These are phyloP conservation scores for Colletotrichum eleusines DNA, from an alignment of 2,329 filamentous ascomycete species.

Conservation along the genomic window DNA sequence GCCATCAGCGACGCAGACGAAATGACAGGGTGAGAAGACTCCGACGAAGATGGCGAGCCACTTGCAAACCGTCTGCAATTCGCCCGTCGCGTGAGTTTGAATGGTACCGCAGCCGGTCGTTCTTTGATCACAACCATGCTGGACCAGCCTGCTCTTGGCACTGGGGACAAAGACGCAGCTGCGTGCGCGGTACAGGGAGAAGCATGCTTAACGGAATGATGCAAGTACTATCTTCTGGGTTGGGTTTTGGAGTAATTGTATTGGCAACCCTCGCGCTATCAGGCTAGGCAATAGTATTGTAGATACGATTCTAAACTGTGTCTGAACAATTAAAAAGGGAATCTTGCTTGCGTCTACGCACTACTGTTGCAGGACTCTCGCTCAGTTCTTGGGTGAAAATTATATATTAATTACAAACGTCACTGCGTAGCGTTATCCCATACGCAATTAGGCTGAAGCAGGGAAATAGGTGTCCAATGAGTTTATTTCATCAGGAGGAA, in stretches of 20 bases:
- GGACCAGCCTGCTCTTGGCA: background rate
- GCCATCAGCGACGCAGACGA: background rate
- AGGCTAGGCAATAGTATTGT: background rate
- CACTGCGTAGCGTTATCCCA: background rate
- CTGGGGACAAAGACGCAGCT: background rate
- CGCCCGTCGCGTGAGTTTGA: too few species aligned
- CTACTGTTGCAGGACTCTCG: background rate
- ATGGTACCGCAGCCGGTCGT: too few species aligned
- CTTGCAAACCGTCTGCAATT: background rate
- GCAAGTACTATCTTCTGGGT: background rate
- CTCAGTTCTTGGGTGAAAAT: background rate
- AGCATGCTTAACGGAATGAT: background rate
- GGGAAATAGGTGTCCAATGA: too few species aligned
- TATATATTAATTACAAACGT: background rate
- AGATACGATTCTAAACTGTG: background rate
- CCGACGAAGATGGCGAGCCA: background rate
- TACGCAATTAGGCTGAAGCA: too few species aligned
- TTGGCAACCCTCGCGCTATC: background rate
- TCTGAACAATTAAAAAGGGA: background rate
- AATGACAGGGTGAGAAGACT: conserved; percentile 9
- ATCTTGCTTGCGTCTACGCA: background rate
- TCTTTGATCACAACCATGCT: too few species aligned
- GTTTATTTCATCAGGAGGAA: background rate
- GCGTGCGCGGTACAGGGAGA: background rate
- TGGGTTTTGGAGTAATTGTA: background rate